Evolutionary conservation across 164 flowering plant species (phyloP), one percentile per base, ranked within the genome.

Genomic region (Chimonanthus praecox): DNA sequence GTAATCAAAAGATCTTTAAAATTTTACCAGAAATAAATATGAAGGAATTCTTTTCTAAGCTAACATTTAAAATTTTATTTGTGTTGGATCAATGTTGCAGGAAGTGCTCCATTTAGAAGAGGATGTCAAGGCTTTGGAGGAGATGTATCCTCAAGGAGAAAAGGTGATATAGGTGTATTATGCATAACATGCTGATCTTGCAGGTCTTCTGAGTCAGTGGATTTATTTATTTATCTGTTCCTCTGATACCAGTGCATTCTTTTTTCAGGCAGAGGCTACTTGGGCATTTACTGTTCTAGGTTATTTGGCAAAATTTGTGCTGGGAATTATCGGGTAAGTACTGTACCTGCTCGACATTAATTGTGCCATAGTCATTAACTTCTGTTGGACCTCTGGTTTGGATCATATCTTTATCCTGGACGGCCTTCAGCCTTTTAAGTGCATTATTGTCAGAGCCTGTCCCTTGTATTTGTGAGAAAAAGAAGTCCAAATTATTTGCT

Each of bases 241-340:
- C 16, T 58, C 47, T 67, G 7, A 10, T 71, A 46, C 66, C 44
- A 67, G 63, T 60, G 48, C 64, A 47, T 78, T 54, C 69, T 66
- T 75, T 61, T 60, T 82, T 60, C 85, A 93, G 99, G 99, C 99
- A 33, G 98, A 95, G 82, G 84, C 99, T 71, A 21, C 94, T 47
- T 95, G 99, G 99, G 99, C 98, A 63, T 77, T 95, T 81, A 95
- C 99, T 75, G 91, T 95, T 76, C 92, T 95, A 82, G 97, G 99
- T 64, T 93, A 95, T 85, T 74, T 95, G 83, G 94, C 90, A 51
- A 93, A 95, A 82, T 83, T 95, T 74, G 85, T 93, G 3, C 80
- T 95, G 74, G 98, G 99, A 71, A 76, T 89, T 73, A 21, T 90
- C 54, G 99, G 99, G 99, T 93, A 82, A 80, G 90, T 5, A 21